Evolutionary conservation across 306 rosid species (phyloP).

Genomic region (Begonia peltatifolia): DNA sequence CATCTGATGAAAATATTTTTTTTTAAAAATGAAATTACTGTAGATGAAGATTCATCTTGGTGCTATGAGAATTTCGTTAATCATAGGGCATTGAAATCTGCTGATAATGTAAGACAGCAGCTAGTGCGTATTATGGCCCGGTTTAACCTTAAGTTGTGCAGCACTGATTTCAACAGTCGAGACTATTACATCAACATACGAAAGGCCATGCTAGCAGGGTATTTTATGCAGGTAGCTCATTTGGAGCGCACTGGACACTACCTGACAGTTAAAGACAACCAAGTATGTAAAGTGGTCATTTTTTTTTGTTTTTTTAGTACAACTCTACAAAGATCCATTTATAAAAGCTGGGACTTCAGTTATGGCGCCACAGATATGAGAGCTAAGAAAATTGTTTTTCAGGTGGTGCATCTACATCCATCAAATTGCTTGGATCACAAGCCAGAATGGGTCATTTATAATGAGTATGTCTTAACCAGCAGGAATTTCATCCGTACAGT

Average conservation of each 20-base stretch:
- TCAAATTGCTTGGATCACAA: constrained; percentile 95
- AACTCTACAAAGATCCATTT: too few relatives aligned
- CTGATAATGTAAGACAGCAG: constrained; percentile 89
- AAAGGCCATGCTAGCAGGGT: constrained; percentile 94
- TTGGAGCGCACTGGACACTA: constrained; percentile 88
- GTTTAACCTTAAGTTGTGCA: constrained; percentile 77
- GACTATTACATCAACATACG: constrained; percentile 87
- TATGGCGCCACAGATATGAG: too few relatives aligned
- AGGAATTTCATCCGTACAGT: constrained; percentile 91
- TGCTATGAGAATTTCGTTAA: constrained; percentile 83
- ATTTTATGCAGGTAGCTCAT: constrained; percentile 98
- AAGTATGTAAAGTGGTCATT: constrained; percentile 26
- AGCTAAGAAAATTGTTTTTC: not conserved
- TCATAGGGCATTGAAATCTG: constrained; percentile 69
- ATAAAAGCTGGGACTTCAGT: too few relatives aligned
- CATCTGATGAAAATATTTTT: not conserved
- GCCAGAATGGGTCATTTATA: constrained; percentile 95
- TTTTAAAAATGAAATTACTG: constrained; percentile 13
- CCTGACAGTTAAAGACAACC: constrained; percentile 90
- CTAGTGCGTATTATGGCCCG: constrained; percentile 79
- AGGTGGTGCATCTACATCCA: constrained; percentile 97
- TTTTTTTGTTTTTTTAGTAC: not conserved
- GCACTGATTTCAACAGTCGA: constrained; percentile 81
- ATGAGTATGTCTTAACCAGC: constrained; percentile 78
- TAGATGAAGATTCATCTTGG: constrained; percentile 91